Base-by-base conservation (phyloP, 371 early-diverging fungal species). In the Apophysomyces variabilis region DNA sequence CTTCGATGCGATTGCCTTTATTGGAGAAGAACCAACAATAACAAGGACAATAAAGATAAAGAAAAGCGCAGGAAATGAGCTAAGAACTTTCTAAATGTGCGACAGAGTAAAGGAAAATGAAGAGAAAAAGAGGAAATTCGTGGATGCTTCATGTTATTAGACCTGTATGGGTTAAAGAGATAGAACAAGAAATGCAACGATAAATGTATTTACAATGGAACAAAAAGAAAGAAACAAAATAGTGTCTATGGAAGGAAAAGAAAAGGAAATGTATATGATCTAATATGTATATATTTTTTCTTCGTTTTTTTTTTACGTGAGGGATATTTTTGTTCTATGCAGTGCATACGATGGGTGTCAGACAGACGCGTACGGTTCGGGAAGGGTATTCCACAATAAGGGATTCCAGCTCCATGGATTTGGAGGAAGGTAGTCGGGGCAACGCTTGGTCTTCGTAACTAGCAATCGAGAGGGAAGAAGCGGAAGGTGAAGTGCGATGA, bases 321-420 rank as follows among this genome's bases (percentile, higher is more conserved):
- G 36, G 11, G 11, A 26, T 26, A 2, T 26, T 26, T 26, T 26
- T 26, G 57, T 7, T 58, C n/a, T 58, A 58, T n/a, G 35, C 26
- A 41, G 65, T 66, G 61, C 41, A 71, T 21, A 50, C 54, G 54
- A 21, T 50, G 18, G 54, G 74, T 9, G 74, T 74, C 47, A 74
- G 21, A 43, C 68, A 70, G 11, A 74, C 45, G 38, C 70, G 62
- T n/a, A 74, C 60, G 8, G 74, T 74, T 47, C 70, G 59, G 41
- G 67, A 68, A 7, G 74, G 74, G 26, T 74, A 67, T 37, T 70
- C 66, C 44, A 74, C 70, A 57, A 74, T 74, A 5, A 74, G 44
- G 4, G 56, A 70, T 66, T 74, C 74, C 11, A 74, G 61, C 46
- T 70, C 71, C 64, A 38, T 74, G 38, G 71, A 67, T 56, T 74